phyloP scores from a whole-genome alignment of 2,329 filamentous ascomycete species.

The Pestalotiopsis sp. region DNA sequence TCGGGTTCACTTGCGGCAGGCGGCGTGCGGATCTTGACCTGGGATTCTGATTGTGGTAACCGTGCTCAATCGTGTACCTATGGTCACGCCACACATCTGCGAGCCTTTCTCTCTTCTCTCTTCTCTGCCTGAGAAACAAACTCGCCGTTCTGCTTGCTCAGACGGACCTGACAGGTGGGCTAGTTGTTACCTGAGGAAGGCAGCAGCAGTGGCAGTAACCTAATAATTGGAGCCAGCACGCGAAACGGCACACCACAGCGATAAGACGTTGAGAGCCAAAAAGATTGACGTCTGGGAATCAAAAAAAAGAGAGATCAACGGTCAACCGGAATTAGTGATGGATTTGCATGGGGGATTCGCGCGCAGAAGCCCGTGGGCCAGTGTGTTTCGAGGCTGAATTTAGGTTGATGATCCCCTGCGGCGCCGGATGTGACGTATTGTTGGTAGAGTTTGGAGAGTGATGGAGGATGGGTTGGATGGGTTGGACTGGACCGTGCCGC shows the following conservation, averaged over 20 bases:
- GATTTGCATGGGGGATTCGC: neutral
- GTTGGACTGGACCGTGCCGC: neutral
- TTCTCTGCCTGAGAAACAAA: no score
- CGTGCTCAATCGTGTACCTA: neutral
- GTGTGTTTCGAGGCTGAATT: neutral
- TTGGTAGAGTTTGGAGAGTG: neutral
- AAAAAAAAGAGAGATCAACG: neutral
- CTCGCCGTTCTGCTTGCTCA: no score
- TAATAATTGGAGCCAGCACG: no score
- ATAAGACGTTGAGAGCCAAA: neutral
- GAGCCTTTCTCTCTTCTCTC: neutral
- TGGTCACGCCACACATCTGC: neutral
- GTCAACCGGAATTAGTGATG: neutral
- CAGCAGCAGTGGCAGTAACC: neutral
- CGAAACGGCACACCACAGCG: neutral
- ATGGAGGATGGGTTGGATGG: neutral
- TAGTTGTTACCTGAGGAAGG: neutral
- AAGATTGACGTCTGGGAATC: neutral
- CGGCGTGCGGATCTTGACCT: neutral
- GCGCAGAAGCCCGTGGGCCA: neutral
- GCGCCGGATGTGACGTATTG: neutral
- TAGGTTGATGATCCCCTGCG: neutral
- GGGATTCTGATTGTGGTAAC: neutral
- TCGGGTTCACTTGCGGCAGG: neutral
- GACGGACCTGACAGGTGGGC: no score